Base-by-base conservation (phyloP, 73 alveolate species). In the Symbiodinium natans region DNA sequence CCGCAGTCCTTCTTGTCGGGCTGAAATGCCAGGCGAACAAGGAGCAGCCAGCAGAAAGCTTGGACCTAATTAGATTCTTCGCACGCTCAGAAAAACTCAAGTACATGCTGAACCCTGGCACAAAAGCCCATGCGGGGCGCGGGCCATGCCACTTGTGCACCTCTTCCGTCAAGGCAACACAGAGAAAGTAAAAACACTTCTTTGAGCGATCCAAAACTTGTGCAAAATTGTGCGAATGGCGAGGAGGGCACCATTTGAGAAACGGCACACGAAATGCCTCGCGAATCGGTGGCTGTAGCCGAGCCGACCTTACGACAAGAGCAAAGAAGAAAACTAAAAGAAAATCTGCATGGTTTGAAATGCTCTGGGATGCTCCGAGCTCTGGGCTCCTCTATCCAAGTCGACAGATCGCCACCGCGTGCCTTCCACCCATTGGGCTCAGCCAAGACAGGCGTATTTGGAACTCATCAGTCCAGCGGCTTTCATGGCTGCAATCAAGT, bases 1-100 rank as follows among this genome's bases (percentile, higher is more conserved):
- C n/a, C n/a, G n/a, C n/a, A 21, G 77, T 39, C 89, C 97, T 25
- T 42, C 89, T 90, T 71, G 73, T 56, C 46, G 17, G 96, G 96
- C 56, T 41, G 96, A 77, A 90, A 68, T 19, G 97, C 97, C 9
- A 90, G 54, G 19, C 97, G 97, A 10, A 90, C 97, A 39, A 90
- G 56, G 41, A 90, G 56, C 75, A 90, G 88, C 97, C 97, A 90
- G 77, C 97, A 90, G 13, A 90, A 90, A 41, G 97, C 87, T 38
- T 90, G 97, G 89, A 90, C 97, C 97, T 90, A 9, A 46, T 13
- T 13, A 46, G 21, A 46, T 46, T 25, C 21, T 52, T 21, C 7
- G 71, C 40, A 7, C 8, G 27, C 42, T 10, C 15, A 38, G 40
- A 33, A 2, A 13, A 80, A 36, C 59, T 8, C n/a, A 75, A 75